These are phyloP conservation scores for Phytophthora colocasiae DNA, from an alignment of 352 stramenopile genomes.

Conservation along the genomic window DNA sequence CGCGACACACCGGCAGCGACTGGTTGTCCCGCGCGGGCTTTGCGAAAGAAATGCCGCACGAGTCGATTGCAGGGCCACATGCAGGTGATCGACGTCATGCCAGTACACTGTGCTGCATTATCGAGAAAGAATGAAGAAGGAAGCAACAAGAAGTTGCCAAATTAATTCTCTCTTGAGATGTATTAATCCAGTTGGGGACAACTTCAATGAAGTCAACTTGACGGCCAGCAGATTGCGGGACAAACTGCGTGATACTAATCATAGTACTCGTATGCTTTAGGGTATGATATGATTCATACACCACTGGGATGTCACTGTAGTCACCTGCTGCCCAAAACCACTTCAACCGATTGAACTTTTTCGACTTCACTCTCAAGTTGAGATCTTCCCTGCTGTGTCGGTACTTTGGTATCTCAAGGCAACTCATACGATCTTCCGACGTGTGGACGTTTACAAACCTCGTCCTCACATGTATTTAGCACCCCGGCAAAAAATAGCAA, in stretches of 20 bases:
- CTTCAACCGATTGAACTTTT: constrained; percentile 6
- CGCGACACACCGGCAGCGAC: constrained; percentile 18
- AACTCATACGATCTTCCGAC: neutral
- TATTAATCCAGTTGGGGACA: constrained; percentile 17
- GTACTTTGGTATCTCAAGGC: no score
- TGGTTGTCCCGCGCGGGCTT: constrained; percentile 13
- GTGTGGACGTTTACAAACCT: no score
- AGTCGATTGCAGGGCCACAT: constrained; percentile 1
- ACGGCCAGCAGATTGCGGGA: no score
- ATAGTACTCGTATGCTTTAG: no score
- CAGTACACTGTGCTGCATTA: neutral
- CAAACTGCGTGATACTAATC: no score
- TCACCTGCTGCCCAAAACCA: neutral
- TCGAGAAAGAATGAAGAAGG: neutral
- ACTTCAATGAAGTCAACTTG: constrained; percentile 15
- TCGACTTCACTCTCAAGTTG: no score
- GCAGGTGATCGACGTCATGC: constrained; percentile 10
- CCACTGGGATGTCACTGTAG: no score
- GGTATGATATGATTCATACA: no score
- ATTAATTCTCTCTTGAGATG: constrained; percentile 5
- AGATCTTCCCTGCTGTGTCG: no score
- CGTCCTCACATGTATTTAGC: no score
- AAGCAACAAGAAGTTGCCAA: constrained; percentile 1
- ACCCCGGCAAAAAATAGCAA: constrained; percentile 1
- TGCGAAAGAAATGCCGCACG: neutral